Percentiles rank a stretch among this genome's conserved stretches.
Evolutionary conservation across 202 grass and related monocot species (phyloP).

Genomic region (Eragrostis tef): DNA sequence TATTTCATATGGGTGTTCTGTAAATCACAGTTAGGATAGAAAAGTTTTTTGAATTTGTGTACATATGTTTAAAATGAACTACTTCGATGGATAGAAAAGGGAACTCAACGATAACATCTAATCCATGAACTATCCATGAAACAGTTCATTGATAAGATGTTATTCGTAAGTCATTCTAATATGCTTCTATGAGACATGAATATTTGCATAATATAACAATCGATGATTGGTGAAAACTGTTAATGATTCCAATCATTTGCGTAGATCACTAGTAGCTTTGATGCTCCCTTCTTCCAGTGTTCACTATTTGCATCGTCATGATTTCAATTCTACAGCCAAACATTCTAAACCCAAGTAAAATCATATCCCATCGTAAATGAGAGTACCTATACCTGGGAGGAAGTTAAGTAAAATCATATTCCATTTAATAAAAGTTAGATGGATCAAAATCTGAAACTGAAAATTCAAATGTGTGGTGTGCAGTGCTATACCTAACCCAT

Average conservation of each 20-base stretch:
- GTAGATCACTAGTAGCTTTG: slow-evolving; percentile 4
- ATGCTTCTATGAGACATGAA: background rate
- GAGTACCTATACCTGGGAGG: background rate
- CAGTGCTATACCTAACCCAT: no score
- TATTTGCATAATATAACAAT: background rate
- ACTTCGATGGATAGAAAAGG: no score
- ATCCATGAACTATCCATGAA: no score
- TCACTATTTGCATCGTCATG: slow-evolving; percentile 12
- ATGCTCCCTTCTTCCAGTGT: background rate
- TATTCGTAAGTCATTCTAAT: slow-evolving; percentile 40
- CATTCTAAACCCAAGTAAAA: background rate
- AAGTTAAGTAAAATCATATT: background rate
- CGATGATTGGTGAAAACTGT: slow-evolving; percentile 40
- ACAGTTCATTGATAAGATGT: slow-evolving; percentile 1
- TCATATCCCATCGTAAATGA: background rate
- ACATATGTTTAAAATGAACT: no score
- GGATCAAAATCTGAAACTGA: no score
- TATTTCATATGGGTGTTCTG: no score
- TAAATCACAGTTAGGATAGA: no score
- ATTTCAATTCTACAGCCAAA: background rate
- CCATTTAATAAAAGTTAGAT: background rate
- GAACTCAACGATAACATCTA: no score
- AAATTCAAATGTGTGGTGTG: background rate
- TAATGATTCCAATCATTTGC: slow-evolving; percentile 52
- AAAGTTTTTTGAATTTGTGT: no score